Evolutionary conservation across 192 early-diverging fungal species (phyloP), one percentile per base, ranked within the genome.

Genomic region (Mortierella claussenii): DNA sequence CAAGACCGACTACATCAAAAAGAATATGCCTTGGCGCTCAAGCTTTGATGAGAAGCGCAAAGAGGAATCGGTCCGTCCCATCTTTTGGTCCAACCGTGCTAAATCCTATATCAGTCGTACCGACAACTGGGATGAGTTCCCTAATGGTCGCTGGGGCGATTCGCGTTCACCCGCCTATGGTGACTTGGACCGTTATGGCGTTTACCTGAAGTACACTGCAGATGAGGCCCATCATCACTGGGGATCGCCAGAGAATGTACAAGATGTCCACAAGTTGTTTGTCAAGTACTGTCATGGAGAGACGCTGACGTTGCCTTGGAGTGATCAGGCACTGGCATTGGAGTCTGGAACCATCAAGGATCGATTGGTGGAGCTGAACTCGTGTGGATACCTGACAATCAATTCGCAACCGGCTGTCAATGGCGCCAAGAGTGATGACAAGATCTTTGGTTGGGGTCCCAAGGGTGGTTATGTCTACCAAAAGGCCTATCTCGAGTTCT

Each of bases 121-220:
- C 3, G 95, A 94, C 76, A 79, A 87, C 48, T 98, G 97, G 97
- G 96, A 98, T 75, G 96, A 97, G 70, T 98, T 96, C 71, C 97
- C 96, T 46, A 98, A 98, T 80, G 97, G 97, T 18, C 91, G 97
- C 58, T 98, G 96, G 97, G 97, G 97, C 32, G 96, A 98, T 56
- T 91, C 97, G 32, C 87, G 96, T 45, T 98, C 97, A 17, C 96
- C 95, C 18, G 92, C 92, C 45, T 94, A 86, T 68, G 95, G 95
- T 57, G 89, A 92, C 60, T 78, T 93, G 60, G 81, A 86, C 53
- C 92, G 93, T 30, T 95, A 92, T 80, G 92, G 92, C 50, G 87
- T 95, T 48, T 85, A 89, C 64, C 79, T 97, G 57, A 92, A 94
- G 49, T 85, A 92, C 58, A 81, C 87, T 26, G 58, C 81, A 13